Evolutionary conservation across 2,329 filamentous ascomycete genomes (phyloP), one percentile per base, ranked within the genome.

Genomic region (Coniochaeta hoffmannii): DNA sequence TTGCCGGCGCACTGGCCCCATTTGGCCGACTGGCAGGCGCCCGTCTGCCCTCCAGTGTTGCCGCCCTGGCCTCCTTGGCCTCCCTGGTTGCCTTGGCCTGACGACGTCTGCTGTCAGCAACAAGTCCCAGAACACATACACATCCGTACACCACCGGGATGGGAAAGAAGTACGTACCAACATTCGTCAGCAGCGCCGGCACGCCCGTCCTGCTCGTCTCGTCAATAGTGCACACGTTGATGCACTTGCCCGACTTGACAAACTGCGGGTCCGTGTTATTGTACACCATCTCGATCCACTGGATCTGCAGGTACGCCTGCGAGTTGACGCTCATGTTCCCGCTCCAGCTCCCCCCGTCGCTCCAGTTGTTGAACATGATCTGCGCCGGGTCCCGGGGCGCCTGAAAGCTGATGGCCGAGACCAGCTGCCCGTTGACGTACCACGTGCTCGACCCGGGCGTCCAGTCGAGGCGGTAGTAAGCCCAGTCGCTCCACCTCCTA

Each of bases 391-490:
- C 72, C 12, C 70, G 68, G 1, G 78, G 78, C 14, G 78, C 75
- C 46, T 76, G 74, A 63, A 78, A 78, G 12, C 67, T 70, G 57
- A 78, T 79, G 2, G 66, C 68, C 1, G 73, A 69, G 31, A 74
- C 70, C 58, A 75, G 65, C 55, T 71, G 63, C 4, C 71, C 72
- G 63, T 81, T 72, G 34, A 80, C 66, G 59, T 71, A 80, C 77
- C 78, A 81, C 50, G 69, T 74, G 51, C 68, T 76, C 26, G 71
- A 64, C 19, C 73, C 69, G 2, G 72, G 66, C 3, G 75, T 69
- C 78, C 78, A 80, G 64, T 80, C 78, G 61, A 80, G 72, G 34
- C 77, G 72, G 62, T 80, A 76, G 4, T 71, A 71, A 52, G 77
- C 73, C 76, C 77, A 80, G 26, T 77, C 69, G 57, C 70, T 71